Conservation (phyloP, 2,329 filamentous ascomycete genomes). For the Fusarium caatingaense region DNA sequence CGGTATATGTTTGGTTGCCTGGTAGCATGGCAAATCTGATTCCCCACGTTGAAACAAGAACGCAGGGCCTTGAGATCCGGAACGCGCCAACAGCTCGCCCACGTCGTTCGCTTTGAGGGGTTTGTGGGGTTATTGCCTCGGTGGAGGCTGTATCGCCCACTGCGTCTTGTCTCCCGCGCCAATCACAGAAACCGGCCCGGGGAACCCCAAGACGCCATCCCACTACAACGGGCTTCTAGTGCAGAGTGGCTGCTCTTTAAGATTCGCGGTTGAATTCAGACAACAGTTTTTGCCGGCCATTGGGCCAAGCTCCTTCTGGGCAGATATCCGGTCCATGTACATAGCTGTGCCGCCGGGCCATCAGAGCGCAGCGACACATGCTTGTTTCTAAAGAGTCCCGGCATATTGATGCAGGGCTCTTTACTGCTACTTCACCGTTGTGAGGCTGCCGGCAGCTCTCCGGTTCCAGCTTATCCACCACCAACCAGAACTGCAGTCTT, state of each 20-base stretch:
- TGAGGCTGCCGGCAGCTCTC: conserved; percentile 34
- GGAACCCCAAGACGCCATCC: conserved; percentile 39
- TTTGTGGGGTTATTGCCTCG: conserved; percentile 45
- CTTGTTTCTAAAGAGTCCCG: conserved; percentile 13
- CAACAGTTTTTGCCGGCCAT: conserved; percentile 31
- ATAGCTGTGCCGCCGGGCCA: conserved; percentile 2
- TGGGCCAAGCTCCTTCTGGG: conserved; percentile 28
- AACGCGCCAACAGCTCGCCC: conserved; percentile 28
- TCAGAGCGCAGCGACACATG: conserved; percentile 16
- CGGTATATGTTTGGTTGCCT: conserved; percentile 46
- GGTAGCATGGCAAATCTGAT: conserved; percentile 44
- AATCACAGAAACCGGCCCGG: conserved; percentile 42
- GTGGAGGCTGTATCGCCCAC: conserved; percentile 42
- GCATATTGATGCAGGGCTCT: conserved; percentile 26
- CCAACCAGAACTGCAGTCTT: conserved; percentile 15
- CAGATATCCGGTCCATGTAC: conserved; percentile 28
- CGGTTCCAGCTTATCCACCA: conserved; percentile 33
- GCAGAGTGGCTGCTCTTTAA: conserved; percentile 31
- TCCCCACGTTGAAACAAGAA: conserved; percentile 44
- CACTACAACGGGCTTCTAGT: conserved; percentile 38
- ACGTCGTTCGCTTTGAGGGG: conserved; percentile 37
- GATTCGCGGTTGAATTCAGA: conserved; percentile 36
- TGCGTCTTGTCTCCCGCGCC: conserved; percentile 47
- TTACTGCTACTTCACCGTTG: not conserved
- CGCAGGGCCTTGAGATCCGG: conserved; percentile 37